phyloP scores from a whole-genome alignment of 73 alveolate species.

The Diophrys appendiculata region DNA sequence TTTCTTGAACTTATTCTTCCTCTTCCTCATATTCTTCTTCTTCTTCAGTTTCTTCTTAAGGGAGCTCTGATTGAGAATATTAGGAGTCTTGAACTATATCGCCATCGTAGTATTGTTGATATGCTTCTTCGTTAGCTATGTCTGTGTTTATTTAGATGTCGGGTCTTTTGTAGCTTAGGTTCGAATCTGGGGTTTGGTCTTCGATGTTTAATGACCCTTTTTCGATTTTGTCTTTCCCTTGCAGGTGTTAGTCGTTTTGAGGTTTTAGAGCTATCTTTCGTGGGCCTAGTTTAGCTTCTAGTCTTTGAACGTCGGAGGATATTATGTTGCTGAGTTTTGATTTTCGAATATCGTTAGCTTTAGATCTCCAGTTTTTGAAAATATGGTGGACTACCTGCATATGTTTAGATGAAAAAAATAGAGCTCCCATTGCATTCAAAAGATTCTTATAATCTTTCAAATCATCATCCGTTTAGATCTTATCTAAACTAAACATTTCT shows the following conservation, averaged over 20 bases:
- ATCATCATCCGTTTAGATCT: constrained; percentile 21
- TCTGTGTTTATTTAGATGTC: constrained; percentile 50
- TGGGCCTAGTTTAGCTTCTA: background rate
- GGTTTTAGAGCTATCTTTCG: background rate
- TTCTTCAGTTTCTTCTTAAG: constrained; percentile 7
- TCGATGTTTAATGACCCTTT: background rate
- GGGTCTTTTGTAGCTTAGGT: background rate
- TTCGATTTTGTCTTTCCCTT: constrained; percentile 4
- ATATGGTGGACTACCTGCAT: constrained; percentile 28
- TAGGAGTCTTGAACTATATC: background rate
- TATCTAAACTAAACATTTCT: constrained; percentile 26
- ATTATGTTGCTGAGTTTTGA: background rate
- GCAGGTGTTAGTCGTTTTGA: constrained; percentile 7
- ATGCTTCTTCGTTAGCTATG: constrained; percentile 44
- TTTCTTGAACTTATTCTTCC: background rate
- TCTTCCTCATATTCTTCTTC: constrained; percentile 23
- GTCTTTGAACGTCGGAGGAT: background rate
- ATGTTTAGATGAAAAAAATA: constrained; percentile 40
- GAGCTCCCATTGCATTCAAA: constrained; percentile 55
- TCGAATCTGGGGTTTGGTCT: background rate
- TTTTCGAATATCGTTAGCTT: constrained; percentile 17
- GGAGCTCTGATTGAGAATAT: background rate
- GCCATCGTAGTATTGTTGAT: constrained; percentile 13
- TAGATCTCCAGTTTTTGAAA: constrained; percentile 36
- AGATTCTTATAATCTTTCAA: constrained; percentile 43